phyloP scores from a whole-genome alignment of 1,139 yeast species.

The Kodamaea ohmeri region DNA sequence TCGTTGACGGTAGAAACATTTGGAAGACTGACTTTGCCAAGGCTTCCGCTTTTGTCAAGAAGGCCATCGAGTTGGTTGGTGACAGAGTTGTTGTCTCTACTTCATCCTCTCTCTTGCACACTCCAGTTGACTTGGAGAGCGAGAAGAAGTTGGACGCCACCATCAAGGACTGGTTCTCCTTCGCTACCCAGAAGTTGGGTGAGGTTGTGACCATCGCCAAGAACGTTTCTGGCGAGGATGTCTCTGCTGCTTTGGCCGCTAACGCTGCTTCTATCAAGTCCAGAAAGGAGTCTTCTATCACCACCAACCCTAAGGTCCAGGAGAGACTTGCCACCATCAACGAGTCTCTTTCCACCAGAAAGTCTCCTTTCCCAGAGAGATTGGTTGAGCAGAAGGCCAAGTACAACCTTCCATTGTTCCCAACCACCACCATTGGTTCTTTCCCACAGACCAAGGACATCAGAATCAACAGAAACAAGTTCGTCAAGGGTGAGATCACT shows the following conservation, averaged over 20 bases:
- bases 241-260: constrained; percentile 64
- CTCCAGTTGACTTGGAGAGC: constrained; percentile 92
- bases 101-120: constrained; percentile 95
- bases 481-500: constrained; percentile 92
- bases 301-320: constrained; percentile 89
- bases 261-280: constrained; percentile 85
- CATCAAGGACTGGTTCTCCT: constrained; percentile 97
- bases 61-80: constrained; percentile 84
- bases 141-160: constrained; percentile 88
- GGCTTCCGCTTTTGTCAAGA: constrained; percentile 77
- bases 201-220: constrained; percentile 93
- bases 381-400: constrained; percentile 80
- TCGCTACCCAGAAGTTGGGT: constrained; percentile 91
- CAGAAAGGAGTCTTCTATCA: constrained; percentile 82
- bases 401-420: constrained; percentile 96
- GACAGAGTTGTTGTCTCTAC: constrained; percentile 87
- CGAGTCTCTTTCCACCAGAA: constrained; percentile 80
- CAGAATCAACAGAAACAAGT: constrained; percentile 97
- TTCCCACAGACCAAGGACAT: constrained; percentile 99
- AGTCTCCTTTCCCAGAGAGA: constrained; percentile 82
- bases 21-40: constrained; percentile 95
- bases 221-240: constrained; percentile 80
- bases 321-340: constrained; percentile 80
- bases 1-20: constrained; percentile 98
- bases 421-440: constrained; percentile 99